A percentile compares a stretch with the other conserved stretches of the same genome.
Conservation (phyloP, 2,329 filamentous ascomycete species). For the Sporothrix phasma region DNA sequence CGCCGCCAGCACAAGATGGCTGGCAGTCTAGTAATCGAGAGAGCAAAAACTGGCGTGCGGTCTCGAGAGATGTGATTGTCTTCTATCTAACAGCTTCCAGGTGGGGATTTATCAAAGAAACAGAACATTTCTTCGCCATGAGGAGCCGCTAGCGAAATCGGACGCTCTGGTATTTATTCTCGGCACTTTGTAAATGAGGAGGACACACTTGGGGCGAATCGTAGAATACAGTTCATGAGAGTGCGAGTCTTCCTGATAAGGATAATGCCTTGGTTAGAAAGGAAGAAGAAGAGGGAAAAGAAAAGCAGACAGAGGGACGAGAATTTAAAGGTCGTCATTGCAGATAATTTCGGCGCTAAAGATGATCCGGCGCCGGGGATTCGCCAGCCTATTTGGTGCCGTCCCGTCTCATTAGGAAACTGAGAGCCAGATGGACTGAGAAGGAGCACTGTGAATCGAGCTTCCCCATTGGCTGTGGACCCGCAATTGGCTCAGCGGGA, state of each 20-base stretch:
- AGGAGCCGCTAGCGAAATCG: slow-evolving; percentile 99
- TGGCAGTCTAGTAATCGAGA: no score
- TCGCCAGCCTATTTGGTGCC: no score
- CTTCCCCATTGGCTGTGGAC: background rate
- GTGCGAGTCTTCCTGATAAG: slow-evolving; percentile 59
- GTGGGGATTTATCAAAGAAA: slow-evolving; percentile 11
- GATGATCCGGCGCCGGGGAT: slow-evolving; percentile 15
- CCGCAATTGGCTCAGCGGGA: background rate
- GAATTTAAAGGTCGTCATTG: background rate
- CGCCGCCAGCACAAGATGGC: background rate
- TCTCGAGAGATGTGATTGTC: slow-evolving; percentile 18
- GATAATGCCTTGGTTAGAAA: slow-evolving; percentile 56
- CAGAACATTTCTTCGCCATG: slow-evolving; percentile 11
- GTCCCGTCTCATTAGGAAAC: no score
- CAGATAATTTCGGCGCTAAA: background rate
- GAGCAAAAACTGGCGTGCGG: background rate
- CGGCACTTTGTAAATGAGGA: slow-evolving; percentile 87
- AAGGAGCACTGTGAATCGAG: background rate
- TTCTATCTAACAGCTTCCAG: slow-evolving; percentile 23
- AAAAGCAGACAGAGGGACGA: background rate
- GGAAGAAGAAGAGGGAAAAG: slow-evolving; percentile 24
- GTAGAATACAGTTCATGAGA: slow-evolving; percentile 14
- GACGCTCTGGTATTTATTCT: slow-evolving; percentile 64
- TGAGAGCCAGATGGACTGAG: no score
- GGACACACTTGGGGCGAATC: slow-evolving; percentile 54